Evolutionary conservation across 1,284 basidiomycete species (phyloP).

Genomic region (Phellinidium pouzarii): DNA sequence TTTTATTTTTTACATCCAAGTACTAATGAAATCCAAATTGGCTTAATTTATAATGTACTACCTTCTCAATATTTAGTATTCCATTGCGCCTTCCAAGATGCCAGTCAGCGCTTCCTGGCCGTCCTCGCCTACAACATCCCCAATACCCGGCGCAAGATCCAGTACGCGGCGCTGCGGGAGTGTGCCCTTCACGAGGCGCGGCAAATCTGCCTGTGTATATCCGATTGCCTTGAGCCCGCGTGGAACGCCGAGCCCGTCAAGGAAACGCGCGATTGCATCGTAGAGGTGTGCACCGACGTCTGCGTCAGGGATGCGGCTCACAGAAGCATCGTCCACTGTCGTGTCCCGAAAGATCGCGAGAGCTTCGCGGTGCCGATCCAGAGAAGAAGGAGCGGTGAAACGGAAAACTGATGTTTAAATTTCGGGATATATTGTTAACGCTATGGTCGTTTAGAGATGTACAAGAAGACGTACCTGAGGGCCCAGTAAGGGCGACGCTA

Average conservation of each 20-base stretch:
- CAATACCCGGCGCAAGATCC: constrained; percentile 81
- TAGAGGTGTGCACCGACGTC: constrained; percentile 80
- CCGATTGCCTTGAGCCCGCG: constrained; percentile 85
- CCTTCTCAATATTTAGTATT: constrained; percentile 46
- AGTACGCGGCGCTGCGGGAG: constrained; percentile 83
- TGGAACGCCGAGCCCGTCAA: constrained; percentile 82
- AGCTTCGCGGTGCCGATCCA: constrained; percentile 85
- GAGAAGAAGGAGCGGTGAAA: constrained; percentile 89
- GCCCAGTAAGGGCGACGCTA: constrained; percentile 85
- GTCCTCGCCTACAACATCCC: constrained; percentile 72
- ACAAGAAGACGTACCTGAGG: constrained; percentile 45
- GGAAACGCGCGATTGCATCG: constrained; percentile 88
- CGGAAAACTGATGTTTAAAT: constrained; percentile 90
- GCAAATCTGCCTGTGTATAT: constrained; percentile 62
- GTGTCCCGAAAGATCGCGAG: constrained; percentile 78
- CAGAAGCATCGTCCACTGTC: constrained; percentile 57
- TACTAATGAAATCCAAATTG: no score
- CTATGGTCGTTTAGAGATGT: constrained; percentile 2
- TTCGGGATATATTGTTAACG: neutral
- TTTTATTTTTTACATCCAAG: no score
- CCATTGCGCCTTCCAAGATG: constrained; percentile 72
- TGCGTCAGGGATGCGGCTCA: constrained; percentile 70
- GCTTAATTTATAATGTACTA: no score
- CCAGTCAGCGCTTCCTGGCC: constrained; percentile 70
- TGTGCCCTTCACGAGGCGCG: constrained; percentile 76